Conservation (phyloP, 257 asterid species). For the Capsicum pubescens region DNA sequence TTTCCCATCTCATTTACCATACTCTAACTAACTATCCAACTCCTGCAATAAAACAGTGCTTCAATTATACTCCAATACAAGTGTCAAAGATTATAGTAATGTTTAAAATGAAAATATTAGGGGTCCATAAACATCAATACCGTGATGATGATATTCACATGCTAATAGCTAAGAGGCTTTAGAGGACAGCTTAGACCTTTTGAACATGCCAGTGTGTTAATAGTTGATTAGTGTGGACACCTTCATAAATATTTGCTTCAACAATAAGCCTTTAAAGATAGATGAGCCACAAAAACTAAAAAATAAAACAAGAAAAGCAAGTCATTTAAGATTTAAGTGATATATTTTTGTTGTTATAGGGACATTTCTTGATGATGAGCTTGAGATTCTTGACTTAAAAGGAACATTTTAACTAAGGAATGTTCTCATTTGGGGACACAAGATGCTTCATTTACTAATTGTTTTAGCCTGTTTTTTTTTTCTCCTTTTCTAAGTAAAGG, state of each 20-base stretch:
- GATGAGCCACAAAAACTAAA: background rate
- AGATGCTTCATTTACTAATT: background rate
- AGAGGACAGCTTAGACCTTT: slow-evolving; percentile 34
- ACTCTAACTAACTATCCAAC: slow-evolving; percentile 35
- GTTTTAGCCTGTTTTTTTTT: slow-evolving; percentile 28
- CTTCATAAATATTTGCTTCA: slow-evolving; percentile 54
- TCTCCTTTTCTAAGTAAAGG: slow-evolving; percentile 27
- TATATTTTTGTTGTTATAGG: slow-evolving; percentile 25
- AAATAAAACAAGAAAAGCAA: background rate
- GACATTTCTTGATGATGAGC: slow-evolving; percentile 45
- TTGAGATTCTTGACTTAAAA: slow-evolving; percentile 28
- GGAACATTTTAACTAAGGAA: slow-evolving; percentile 32
- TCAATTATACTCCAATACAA: background rate
- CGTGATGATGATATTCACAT: slow-evolving; percentile 47
- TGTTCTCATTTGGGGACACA: slow-evolving; percentile 39
- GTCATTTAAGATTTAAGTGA: background rate
- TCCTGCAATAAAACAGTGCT: slow-evolving; percentile 46
- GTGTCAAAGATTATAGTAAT: slow-evolving; percentile 31
- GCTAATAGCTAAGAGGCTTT: slow-evolving; percentile 35
- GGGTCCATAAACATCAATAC: slow-evolving; percentile 35
- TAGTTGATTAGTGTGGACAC: slow-evolving; percentile 55
- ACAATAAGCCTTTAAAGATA: slow-evolving; percentile 44
- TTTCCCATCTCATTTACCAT: slow-evolving; percentile 71
- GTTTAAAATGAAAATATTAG: slow-evolving; percentile 26
- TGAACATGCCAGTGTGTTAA: slow-evolving; percentile 55